phyloP scores from a whole-genome alignment of 768 basidiomycete species.

The Epithele typhae region DNA sequence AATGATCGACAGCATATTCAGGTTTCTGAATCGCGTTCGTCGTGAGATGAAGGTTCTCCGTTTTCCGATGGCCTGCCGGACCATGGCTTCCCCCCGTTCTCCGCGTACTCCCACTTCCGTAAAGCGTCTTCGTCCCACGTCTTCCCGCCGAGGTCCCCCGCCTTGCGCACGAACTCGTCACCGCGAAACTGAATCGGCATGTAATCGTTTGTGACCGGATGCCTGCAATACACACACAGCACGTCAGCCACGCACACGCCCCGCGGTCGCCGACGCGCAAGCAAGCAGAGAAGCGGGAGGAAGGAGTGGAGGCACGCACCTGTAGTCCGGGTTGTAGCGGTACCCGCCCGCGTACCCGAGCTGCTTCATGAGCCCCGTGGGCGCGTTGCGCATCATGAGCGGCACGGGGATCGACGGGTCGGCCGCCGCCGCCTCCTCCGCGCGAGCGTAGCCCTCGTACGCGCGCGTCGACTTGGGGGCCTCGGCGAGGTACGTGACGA shows the following conservation, averaged over 20 bases:
- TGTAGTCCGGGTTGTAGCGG: slow-evolving; percentile 44
- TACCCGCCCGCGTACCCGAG: slow-evolving; percentile 49
- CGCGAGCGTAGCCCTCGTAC: slow-evolving; percentile 72
- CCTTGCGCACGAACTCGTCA: slow-evolving; percentile 33
- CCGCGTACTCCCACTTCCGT: slow-evolving; percentile 40
- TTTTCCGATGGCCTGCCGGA: slow-evolving; percentile 21
- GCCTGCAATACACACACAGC: slow-evolving; percentile 32
- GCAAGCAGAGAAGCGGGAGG: not conserved
- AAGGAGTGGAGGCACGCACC: slow-evolving; percentile 21
- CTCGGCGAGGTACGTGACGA: slow-evolving; percentile 75
- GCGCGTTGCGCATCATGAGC: slow-evolving; percentile 71
- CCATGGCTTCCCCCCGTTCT: slow-evolving; percentile 37
- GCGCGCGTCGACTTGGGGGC: slow-evolving; percentile 78
- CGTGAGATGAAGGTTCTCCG: too few species aligned
- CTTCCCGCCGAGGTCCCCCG: slow-evolving; percentile 36
- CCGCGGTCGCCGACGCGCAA: not conserved
- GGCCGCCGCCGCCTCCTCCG: slow-evolving; percentile 55
- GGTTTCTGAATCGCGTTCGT: too few species aligned
- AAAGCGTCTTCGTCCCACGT: slow-evolving; percentile 46
- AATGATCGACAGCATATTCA: too few species aligned
- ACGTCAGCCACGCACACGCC: too few species aligned
- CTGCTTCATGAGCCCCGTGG: slow-evolving; percentile 53
- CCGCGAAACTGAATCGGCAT: slow-evolving; percentile 40
- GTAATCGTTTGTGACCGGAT: slow-evolving; percentile 52
- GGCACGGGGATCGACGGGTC: slow-evolving; percentile 61